These are phyloP conservation scores for Cnidoscolus chayamansa DNA, from an alignment of 441 rosid genomes.

Conservation along the genomic window DNA sequence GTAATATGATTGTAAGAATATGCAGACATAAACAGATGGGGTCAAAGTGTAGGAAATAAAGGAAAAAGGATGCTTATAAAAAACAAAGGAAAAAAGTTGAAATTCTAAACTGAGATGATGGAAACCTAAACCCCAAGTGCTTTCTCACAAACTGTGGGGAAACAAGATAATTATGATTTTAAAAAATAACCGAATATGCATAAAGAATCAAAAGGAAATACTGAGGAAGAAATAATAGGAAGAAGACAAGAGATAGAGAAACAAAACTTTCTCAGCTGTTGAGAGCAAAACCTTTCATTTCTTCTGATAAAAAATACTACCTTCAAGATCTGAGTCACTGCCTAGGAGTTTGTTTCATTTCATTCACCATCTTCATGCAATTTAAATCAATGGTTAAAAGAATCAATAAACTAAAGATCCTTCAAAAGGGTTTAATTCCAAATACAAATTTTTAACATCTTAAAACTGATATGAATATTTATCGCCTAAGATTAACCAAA, in stretches of 20 bases:
- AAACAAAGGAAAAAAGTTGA: background rate
- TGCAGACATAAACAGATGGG: background rate
- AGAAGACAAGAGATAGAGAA: background rate
- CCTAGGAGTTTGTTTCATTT: background rate
- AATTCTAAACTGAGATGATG: background rate
- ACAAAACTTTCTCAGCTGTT: background rate
- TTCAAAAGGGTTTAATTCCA: background rate
- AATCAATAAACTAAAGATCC: background rate
- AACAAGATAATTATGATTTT: background rate
- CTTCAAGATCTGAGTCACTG: slow-evolving; percentile 1
- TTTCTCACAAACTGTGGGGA: background rate
- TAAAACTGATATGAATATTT: background rate
- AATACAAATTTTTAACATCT: background rate
- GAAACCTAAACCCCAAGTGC: background rate
- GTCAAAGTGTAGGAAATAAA: background rate
- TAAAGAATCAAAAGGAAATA: background rate
- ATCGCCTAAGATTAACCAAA: background rate
- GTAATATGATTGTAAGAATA: background rate
- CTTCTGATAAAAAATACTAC: background rate
- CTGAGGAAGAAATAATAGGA: background rate
- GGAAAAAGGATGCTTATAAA: no score
- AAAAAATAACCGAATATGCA: background rate
- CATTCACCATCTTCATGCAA: background rate
- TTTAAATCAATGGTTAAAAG: background rate
- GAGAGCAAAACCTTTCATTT: background rate